Evolutionary conservation across 768 basidiomycete species (phyloP).

Genomic region (Russula compacta): DNA sequence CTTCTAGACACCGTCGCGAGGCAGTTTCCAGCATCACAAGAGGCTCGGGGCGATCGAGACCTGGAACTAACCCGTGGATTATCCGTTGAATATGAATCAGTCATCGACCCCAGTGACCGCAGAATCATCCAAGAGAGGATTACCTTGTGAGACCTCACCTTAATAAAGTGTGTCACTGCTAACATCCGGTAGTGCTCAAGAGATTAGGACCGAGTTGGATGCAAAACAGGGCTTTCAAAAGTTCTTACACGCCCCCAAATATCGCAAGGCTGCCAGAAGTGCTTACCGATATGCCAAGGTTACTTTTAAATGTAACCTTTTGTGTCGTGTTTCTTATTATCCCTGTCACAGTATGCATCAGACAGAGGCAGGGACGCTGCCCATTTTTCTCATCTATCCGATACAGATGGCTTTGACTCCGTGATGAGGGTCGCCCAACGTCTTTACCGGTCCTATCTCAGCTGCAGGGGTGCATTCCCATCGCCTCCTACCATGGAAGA

Average conservation of each 20-base stretch:
- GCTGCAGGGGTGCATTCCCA: constrained; percentile 8
- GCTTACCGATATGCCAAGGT: not conserved
- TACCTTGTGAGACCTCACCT: not conserved
- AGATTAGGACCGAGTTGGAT: not conserved
- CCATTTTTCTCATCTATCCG: not conserved
- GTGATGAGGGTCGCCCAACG: not conserved
- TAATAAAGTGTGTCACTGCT: not conserved
- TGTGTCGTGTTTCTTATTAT: not conserved
- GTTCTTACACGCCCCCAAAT: not conserved
- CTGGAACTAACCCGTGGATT: not conserved
- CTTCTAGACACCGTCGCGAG: not conserved
- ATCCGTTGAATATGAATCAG: not conserved
- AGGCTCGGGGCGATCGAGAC: not conserved
- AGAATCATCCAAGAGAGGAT: not conserved
- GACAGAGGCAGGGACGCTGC: not conserved
- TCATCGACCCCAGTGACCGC: not conserved
- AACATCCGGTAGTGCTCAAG: not conserved
- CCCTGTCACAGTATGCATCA: not conserved
- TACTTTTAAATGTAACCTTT: not conserved
- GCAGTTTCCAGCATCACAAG: not conserved
- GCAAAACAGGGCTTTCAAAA: not conserved
- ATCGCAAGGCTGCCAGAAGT: not conserved
- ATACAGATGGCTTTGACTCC: not conserved
- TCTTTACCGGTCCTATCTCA: not conserved
- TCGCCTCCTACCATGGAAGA: not conserved